Evolutionary conservation across 2,329 filamentous ascomycete genomes (phyloP).

Genomic region (Scedosporium dehoogii): DNA sequence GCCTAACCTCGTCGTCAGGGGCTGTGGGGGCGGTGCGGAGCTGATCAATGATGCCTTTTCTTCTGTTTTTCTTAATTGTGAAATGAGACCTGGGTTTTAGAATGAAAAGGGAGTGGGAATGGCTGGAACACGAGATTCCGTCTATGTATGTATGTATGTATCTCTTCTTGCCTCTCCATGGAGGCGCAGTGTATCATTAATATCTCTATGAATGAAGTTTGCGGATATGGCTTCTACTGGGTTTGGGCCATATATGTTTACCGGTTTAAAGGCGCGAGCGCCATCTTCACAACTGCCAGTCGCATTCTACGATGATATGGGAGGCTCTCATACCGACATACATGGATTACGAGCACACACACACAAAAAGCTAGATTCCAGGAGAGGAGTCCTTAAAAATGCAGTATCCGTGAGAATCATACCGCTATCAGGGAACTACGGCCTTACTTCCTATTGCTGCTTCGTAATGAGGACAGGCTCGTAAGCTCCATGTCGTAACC

Average conservation of each 20-base stretch:
- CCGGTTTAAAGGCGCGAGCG: too few species aligned
- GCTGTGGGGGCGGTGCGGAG: neutral
- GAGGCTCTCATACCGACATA: too few species aligned
- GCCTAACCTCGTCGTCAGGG: constrained; percentile 2
- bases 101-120: neutral
- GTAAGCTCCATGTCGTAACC: too few species aligned
- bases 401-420: neutral
- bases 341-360: too few species aligned
- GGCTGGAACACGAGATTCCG: neutral
- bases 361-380: too few species aligned
- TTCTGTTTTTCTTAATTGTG: constrained; percentile 1
- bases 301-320: too few species aligned
- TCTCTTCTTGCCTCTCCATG: neutral
- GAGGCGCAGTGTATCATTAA: neutral
- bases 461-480: too few species aligned
- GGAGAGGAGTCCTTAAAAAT: too few species aligned
- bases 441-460: too few species aligned
- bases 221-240: too few species aligned
- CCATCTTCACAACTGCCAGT: too few species aligned
- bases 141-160: neutral
- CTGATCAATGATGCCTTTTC: constrained; percentile 6
- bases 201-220: neutral
- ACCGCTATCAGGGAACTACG: neutral
- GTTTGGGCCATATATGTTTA: too few species aligned
- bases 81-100: neutral